phyloP scores from a whole-genome alignment of 2,329 filamentous ascomycete genomes.

The Phialophora expanda region DNA sequence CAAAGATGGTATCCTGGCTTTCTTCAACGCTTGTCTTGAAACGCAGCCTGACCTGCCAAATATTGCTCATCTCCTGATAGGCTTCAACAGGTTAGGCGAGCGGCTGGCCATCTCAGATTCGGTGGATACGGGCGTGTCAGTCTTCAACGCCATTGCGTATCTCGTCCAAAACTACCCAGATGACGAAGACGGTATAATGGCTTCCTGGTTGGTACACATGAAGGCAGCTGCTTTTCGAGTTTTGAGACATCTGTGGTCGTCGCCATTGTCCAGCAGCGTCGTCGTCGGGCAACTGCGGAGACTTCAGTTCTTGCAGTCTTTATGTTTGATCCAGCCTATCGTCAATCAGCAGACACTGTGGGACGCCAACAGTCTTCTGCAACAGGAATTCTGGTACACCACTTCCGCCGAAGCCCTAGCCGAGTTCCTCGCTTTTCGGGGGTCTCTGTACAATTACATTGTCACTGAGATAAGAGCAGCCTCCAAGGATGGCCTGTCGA shows the following conservation, averaged over 20 bases:
- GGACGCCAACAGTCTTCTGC: slow-evolving; percentile 68
- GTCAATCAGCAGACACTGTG: slow-evolving; percentile 72
- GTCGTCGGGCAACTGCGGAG: slow-evolving; percentile 79
- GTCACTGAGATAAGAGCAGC: slow-evolving; percentile 82
- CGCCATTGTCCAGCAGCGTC: slow-evolving; percentile 74
- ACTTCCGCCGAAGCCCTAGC: slow-evolving; percentile 71
- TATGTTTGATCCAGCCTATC: slow-evolving; percentile 73
- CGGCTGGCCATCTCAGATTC: slow-evolving; percentile 57
- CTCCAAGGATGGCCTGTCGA: slow-evolving; percentile 71
- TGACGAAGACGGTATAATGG: slow-evolving; percentile 63
- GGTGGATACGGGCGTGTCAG: slow-evolving; percentile 70
- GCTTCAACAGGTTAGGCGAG: slow-evolving; percentile 78
- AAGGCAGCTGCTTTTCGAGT: slow-evolving; percentile 74
- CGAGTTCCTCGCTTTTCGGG: slow-evolving; percentile 78
- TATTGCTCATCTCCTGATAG: slow-evolving; percentile 87
- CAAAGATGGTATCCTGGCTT: slow-evolving; percentile 83
- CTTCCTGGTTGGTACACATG: slow-evolving; percentile 71
- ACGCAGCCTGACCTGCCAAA: slow-evolving; percentile 78
- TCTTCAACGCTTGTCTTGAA: slow-evolving; percentile 79
- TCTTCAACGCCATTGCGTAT: slow-evolving; percentile 81
- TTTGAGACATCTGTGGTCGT: slow-evolving; percentile 80
- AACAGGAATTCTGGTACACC: slow-evolving; percentile 71
- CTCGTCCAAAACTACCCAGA: slow-evolving; percentile 73
- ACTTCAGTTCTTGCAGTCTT: slow-evolving; percentile 77
- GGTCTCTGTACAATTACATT: slow-evolving; percentile 81